phyloP scores from a whole-genome alignment of 768 basidiomycete genomes.

The Leccinellum albellum region DNA sequence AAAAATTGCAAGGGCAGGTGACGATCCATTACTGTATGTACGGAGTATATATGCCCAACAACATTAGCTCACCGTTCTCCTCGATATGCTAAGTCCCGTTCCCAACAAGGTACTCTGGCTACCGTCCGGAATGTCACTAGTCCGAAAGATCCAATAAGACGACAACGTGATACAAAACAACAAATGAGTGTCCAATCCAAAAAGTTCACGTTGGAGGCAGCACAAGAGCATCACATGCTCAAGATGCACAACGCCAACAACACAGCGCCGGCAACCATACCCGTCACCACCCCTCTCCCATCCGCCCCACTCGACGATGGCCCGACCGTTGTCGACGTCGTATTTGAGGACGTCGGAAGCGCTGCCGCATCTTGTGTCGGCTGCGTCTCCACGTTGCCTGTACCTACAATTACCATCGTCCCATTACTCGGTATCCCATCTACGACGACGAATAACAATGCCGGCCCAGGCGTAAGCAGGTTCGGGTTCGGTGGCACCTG shows the following conservation, averaged over 20 bases:
- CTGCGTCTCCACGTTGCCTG: slow-evolving; percentile 73
- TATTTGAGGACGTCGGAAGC: slow-evolving; percentile 41
- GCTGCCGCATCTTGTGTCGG: slow-evolving; percentile 40
- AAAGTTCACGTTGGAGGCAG: background rate
- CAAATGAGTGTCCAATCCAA: background rate
- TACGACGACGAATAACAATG: slow-evolving; percentile 76
- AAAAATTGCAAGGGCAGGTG: too few species aligned
- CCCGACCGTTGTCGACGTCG: background rate
- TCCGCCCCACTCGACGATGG: background rate
- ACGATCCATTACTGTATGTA: too few species aligned
- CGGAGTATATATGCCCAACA: background rate
- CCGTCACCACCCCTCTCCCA: background rate
- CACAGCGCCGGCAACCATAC: background rate
- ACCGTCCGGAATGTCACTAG: background rate
- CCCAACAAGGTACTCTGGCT: background rate
- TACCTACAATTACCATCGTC: slow-evolving; percentile 72
- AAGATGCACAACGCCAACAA: background rate
- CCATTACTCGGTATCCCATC: slow-evolving; percentile 83
- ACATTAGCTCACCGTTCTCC: background rate
- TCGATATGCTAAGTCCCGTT: background rate
- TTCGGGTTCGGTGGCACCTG: slow-evolving; percentile 84
- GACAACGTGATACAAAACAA: background rate
- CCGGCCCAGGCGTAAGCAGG: slow-evolving; percentile 87
- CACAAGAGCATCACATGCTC: background rate
- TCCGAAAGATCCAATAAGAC: background rate